These are phyloP conservation scores for Neonectria punicea DNA, from an alignment of 2,329 filamentous ascomycete genomes.

Conservation along the genomic window DNA sequence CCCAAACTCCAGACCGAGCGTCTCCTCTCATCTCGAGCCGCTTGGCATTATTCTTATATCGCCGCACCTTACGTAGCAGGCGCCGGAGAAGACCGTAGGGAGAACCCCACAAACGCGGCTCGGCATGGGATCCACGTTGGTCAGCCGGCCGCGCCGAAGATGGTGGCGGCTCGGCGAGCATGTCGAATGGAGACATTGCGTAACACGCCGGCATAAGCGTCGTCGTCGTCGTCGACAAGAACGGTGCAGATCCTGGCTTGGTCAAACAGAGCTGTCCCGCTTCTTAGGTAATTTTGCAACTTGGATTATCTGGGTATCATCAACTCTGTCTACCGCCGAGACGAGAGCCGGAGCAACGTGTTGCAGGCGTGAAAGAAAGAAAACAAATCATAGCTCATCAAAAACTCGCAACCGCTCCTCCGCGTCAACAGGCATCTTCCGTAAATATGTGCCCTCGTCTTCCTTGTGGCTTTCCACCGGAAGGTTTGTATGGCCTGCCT, in stretches of 20 bases:
- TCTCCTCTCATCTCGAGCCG: not conserved
- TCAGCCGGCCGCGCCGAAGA: constrained; percentile 20
- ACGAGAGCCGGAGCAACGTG: constrained; percentile 13
- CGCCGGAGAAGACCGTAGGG: constrained; percentile 6
- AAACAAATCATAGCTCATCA: constrained; percentile 55
- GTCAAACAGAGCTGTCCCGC: not conserved
- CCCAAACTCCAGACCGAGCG: not conserved
- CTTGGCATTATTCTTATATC: not conserved
- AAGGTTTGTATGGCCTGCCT: constrained; percentile 33
- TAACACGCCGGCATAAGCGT: not conserved
- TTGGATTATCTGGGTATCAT: constrained; percentile 30
- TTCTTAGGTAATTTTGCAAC: not conserved
- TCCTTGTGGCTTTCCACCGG: constrained; percentile 34
- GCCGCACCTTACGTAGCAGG: not conserved
- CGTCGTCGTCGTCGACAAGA: not conserved
- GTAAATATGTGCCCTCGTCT: constrained; percentile 37
- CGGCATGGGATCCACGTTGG: not conserved
- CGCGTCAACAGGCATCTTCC: constrained; percentile 42
- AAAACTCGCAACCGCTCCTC: constrained; percentile 55
- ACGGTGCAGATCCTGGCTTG: not conserved
- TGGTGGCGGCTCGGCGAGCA: constrained; percentile 10
- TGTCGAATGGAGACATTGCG: constrained; percentile 2
- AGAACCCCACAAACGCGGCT: constrained; percentile 1
- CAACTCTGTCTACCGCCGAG: constrained; percentile 19
- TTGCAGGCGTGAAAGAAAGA: constrained; percentile 2